Base-by-base conservation (phyloP, 345 rosid genomes). In the Moricandia arvensis region DNA sequence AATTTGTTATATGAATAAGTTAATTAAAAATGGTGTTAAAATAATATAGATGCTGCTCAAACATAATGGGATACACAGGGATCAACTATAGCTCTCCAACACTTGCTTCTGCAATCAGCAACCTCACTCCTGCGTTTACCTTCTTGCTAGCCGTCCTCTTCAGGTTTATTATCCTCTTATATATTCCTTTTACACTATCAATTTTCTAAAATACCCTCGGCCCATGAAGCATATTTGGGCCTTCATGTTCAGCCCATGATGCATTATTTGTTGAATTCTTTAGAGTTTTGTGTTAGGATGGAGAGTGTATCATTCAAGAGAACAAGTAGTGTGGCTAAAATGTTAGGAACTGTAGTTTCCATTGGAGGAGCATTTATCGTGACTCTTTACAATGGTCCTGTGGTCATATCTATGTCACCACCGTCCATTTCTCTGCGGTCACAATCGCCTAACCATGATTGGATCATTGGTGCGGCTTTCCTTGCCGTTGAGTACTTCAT, bases 61-160 rank as follows among this genome's bases (percentile, higher is more conserved):
- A 89, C 84, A 87, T 90, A 62, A 68, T 89, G 85, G 99, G 97
- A 1, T 94, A 86, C 70, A 87, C 92, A 65, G 98, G 98, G 8
- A 94, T 94, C 66, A 87, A 75, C 63, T 87, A 77, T 53, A 88
- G 97, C 64, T 89, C 97, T 35, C 96, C 99, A 12, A 86, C 97
- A 26, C 97, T 95, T 64, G 87, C 99, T 84, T 91, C 97, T 55
- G 97, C 97, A 41, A 87, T 95, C 86, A 88, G 97, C 85, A 95
- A 88, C 85, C 99, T 95, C 72, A 85, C 91, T 7, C 97, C 99
- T 24, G 99, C 97, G 67, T 88, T 95, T 72, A 95, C 99, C 21
- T 95, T 91, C 96, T 82, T 95, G 4, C 86, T 95, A 0, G 97
- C 95, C 74, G 51, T 90, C 81, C 53, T 90, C 68, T 89, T 87